phyloP scores from a whole-genome alignment of 768 basidiomycete genomes.

The Mrakia hoshinonis region DNA sequence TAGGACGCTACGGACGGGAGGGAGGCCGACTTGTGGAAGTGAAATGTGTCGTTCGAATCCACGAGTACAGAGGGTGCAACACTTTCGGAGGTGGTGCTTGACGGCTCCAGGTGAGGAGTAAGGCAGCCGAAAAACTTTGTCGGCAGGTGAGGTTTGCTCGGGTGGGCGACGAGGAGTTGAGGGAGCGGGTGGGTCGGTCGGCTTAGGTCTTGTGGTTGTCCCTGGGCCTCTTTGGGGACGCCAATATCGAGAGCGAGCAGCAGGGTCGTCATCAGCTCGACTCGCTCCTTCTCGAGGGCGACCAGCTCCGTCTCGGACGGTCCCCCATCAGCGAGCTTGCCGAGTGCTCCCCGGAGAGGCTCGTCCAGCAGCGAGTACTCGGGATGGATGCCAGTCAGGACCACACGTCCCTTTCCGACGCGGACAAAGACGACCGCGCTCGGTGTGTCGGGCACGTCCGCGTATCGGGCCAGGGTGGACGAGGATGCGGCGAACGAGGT shows the following conservation, averaged over 20 bases:
- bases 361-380: slow-evolving; percentile 48
- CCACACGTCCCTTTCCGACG: slow-evolving; percentile 48
- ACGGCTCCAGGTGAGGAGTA: no score
- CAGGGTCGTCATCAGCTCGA: no score
- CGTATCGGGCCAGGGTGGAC: slow-evolving; percentile 42
- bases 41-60: slow-evolving; percentile 57
- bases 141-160: slow-evolving; percentile 40
- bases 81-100: no score
- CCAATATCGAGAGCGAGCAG: no score
- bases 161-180: slow-evolving; percentile 52
- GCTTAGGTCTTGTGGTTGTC: no score
- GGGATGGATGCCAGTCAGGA: slow-evolving; percentile 53
- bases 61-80: slow-evolving; percentile 45
- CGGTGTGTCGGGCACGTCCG: slow-evolving; percentile 34
- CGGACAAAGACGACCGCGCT: slow-evolving; percentile 43
- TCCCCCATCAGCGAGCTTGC: slow-evolving; percentile 24
- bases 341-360: not conserved
- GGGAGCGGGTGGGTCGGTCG: slow-evolving; percentile 49
- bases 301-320: no score
- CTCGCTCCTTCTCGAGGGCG: no score
- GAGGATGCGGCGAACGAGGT: not conserved
- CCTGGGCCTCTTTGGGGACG: slow-evolving; percentile 33
- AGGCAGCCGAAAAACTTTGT: not conserved
- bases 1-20: not conserved
- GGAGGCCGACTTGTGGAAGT: slow-evolving; percentile 14